Evolutionary conservation across 306 rosid genomes (phyloP), one percentile per base, ranked within the genome.

Genomic region (Cucumis hystrix): DNA sequence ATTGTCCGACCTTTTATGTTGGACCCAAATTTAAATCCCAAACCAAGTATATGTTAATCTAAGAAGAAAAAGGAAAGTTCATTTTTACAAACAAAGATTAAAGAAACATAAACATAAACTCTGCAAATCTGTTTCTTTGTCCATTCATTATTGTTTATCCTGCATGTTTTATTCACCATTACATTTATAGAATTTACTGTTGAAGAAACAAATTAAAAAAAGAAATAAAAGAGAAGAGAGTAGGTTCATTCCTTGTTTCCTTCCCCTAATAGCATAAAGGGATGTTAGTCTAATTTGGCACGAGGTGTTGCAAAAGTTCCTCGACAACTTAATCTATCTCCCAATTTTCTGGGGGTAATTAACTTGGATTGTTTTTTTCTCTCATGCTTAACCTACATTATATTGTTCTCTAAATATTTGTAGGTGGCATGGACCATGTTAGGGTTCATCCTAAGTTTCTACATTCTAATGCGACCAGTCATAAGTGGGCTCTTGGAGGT

Each of bases 401-500:
- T 70, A 47, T 13, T 15, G 11, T 43, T 61, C 18, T 49, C 83
- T n/a, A n/a, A 62, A 79, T 61, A 75, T 84, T 12, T 86, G 80
- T 84, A 95, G 99, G 84, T 83, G 99, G 99, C 61, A 87, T 95
- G 89, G 99, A 95, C 83, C 99, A 92, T 54, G 97, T 91, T 43
- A 84, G 99, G 85, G 97, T 95, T 83, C 99, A 95, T 77, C 99
- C 99, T 0, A 95, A 88, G 89, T 95, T 95, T 91, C 95, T 95
- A 40, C 99, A 95, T 79, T 89, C 99, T 47, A 95, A 95, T 87
- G 99, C 99, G 30, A 95, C 99, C 47, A 95, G 99, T 84, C 98
- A 95, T 78, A 95, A 95, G 83, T 95, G 99, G 99, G 97, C 96
- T 30, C 99, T 95, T 68, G 99, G 99, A 92, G 99, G 99, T 92